These are phyloP conservation scores for Metschnikowia vanudenii DNA, from an alignment of 805 yeast genomes.

Conservation along the genomic window DNA sequence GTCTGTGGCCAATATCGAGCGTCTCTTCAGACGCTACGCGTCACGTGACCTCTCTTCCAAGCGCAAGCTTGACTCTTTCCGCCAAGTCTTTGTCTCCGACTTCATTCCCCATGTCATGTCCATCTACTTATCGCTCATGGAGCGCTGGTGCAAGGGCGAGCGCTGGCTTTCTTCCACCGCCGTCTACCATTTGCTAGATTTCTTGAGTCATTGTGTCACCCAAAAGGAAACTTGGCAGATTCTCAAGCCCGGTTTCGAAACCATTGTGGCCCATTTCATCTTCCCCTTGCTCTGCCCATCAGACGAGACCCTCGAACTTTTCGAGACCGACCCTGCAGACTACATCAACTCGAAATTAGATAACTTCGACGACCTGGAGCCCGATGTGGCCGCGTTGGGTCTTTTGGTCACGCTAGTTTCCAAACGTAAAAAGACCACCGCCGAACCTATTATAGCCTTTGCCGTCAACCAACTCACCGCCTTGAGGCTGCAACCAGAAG, in stretches of 20 bases:
- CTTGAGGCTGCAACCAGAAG: constrained; percentile 32
- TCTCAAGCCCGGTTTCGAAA: constrained; percentile 62
- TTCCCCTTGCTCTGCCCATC: constrained; percentile 74
- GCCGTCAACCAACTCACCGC: constrained; percentile 47
- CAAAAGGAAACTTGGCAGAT: constrained; percentile 60
- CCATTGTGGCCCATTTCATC: constrained; percentile 66
- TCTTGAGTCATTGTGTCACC: constrained; percentile 56
- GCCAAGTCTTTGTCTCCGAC: constrained; percentile 48
- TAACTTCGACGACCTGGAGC: constrained; percentile 53
- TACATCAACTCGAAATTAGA: constrained; percentile 70
- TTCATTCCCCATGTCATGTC: constrained; percentile 73
- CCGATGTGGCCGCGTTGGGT: constrained; percentile 78
- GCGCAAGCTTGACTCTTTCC: constrained; percentile 57
- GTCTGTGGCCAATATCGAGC: constrained; percentile 75
- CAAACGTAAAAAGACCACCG: constrained; percentile 58
- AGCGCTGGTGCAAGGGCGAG: constrained; percentile 63
- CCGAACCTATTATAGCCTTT: constrained; percentile 61
- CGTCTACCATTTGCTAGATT: constrained; percentile 56
- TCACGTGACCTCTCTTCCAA: constrained; percentile 44
- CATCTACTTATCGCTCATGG: constrained; percentile 63
- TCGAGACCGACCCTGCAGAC: constrained; percentile 86
- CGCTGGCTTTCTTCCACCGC: constrained; percentile 71
- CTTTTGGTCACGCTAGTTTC: constrained; percentile 70
- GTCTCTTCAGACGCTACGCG: constrained; percentile 72
- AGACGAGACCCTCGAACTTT: constrained; percentile 64